Base-by-base conservation (phyloP, 2,329 filamentous ascomycete species). In the Trichoderma harzianum region DNA sequence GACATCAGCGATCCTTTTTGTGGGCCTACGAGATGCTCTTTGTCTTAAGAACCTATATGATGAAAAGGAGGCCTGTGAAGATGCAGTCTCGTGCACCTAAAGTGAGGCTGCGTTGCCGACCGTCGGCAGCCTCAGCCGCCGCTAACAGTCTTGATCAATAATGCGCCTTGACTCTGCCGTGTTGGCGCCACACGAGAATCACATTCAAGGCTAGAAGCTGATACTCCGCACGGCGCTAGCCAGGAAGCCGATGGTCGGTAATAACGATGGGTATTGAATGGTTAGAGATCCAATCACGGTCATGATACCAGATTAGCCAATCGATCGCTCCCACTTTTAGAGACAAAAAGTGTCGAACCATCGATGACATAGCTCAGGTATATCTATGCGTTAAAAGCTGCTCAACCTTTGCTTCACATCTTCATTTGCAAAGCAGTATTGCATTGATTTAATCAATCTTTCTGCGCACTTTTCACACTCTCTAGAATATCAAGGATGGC, bases 51-150 rank as follows among this genome's bases (percentile, higher is more conserved):
- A 18, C 7, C 21, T 10, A 16, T 12, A 34, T 21, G 16, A 62
- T 14, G 5, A 53, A 51, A 34, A 2, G 26, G 66, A 64, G 61
- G 26, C 34, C 21, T 43, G 51, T 21, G 14, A 51, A 12, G 34
- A 60, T 10, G 36, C 51, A 24, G 53, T 32, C 39, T 66, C 47
- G 30, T 55, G 47, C n/a, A 16, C 43, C 21, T 5, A 26, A 14
- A 24, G 12, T 51, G 36, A 55, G 55, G 65, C 53, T 69, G 53
- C 28, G 67, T 62, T 61, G 67, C 67, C 57, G 67, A 69, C 67
- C 28, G 67, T 69, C 67, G 66, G 66, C 30, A 51, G 57, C 55
- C 66, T 67, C 55, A 69, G 67, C 67, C 57, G 67, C 67, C 57
- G 57, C 57, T 69, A 26, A 18, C 57, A 60, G 14, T 34, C 21